phyloP scores from a whole-genome alignment of 2,329 filamentous ascomycete species.

The Alternaria ventricosa region DNA sequence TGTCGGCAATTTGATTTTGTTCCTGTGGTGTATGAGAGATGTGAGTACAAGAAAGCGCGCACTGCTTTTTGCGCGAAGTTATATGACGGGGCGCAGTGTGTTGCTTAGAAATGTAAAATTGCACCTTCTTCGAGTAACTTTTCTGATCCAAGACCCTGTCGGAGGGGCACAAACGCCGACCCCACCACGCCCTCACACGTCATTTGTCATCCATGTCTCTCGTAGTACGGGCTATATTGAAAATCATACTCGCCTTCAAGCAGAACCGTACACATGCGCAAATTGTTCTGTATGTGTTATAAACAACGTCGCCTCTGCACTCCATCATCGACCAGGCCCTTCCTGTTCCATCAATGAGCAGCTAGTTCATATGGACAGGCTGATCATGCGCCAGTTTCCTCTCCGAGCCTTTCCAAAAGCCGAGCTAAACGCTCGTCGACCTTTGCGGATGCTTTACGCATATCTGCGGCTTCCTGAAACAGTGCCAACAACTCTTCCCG shows the following conservation, averaged over 20 bases:
- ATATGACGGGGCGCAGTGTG: slow-evolving; percentile 14
- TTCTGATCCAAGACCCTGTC: slow-evolving; percentile 32
- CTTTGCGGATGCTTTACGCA: not conserved
- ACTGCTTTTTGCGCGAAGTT: slow-evolving; percentile 7
- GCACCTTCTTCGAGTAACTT: slow-evolving; percentile 37
- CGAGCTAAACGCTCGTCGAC: not conserved
- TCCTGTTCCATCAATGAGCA: not conserved
- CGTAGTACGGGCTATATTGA: too few species aligned
- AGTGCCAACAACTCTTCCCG: not conserved
- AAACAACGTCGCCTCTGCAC: too few species aligned
- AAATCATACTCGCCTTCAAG: too few species aligned
- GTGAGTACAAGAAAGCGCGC: not conserved
- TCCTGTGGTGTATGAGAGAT: too few species aligned
- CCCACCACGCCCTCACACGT: slow-evolving; percentile 29
- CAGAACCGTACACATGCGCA: too few species aligned
- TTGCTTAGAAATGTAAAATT: slow-evolving; percentile 45
- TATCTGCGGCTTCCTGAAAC: not conserved
- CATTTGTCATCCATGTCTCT: slow-evolving; percentile 29
- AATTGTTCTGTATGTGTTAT: too few species aligned
- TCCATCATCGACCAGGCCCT: too few species aligned
- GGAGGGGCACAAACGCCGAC: slow-evolving; percentile 29
- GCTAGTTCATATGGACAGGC: too few species aligned
- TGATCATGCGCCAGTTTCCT: not conserved
- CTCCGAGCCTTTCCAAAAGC: not conserved
- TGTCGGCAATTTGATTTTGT: too few species aligned